Base-by-base conservation (phyloP, 148 eudicot genomes). In the Rhododendron molle region DNA sequence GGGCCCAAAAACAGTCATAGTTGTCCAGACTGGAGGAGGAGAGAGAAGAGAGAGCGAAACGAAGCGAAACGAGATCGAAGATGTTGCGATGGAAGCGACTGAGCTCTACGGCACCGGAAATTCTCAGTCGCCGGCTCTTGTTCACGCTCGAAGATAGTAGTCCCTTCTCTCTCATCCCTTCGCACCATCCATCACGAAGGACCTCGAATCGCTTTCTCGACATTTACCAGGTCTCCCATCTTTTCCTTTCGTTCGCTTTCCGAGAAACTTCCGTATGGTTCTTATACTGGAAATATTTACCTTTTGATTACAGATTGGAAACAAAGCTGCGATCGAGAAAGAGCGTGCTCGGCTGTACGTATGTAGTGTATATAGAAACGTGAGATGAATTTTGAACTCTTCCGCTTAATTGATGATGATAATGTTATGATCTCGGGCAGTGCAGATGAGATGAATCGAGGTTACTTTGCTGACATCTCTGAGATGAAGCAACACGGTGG, bases 361-460 rank as follows among this genome's bases (percentile, higher is more conserved):
- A 56, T 20, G 34, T 14, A n/a, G 72, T 4, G 11, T 23, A 2
- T 54, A 62, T 71, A n/a, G 81, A 47, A 81, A 26, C 36, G 15
- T 84, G 50, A 65, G 26, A 79, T 58, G 14, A 56, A 79, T 86
- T 54, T 84, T 76, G 86, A 76, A 30, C 26, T 85, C 73, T 60
- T 82, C 60, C 76, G 38, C 43, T 46, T 87, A 43, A 72, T 84
- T 86, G 73, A 34, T 86, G 73, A 28, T 83, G 71, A 32, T 85
- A 67, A 15, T 86, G 88, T 86, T 36, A 87, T 65, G 71, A 11
- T 92, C 85, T 93, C 92, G 94, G 95, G 91, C 99, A 97, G 99
- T 97, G 83, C 88, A 87, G 99, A 97, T 94, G 99, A 97, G 93
- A 90, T 97, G 96, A 97, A 91, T 88, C 88, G 99, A 65, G 98